Evolutionary conservation across 768 basidiomycete genomes (phyloP), one percentile per base, ranked within the genome.

Genomic region (Daedaleopsis sinensis): DNA sequence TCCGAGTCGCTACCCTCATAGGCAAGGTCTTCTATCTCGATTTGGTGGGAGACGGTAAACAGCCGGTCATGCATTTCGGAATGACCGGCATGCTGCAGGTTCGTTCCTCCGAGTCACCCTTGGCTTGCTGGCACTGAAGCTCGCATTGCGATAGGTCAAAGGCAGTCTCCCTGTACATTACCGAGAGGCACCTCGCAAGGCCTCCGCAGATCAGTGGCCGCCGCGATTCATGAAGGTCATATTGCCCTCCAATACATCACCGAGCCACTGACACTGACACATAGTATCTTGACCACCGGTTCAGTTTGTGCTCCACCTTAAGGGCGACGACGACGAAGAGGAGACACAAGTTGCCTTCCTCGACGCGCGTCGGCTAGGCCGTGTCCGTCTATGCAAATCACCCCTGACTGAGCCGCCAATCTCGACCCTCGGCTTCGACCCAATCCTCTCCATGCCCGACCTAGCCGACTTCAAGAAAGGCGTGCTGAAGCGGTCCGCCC

Each of bases 11-110:
- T n/a, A 42, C 39, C 19, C 55, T n/a, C n/a, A n/a, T n/a, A 85
- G 85, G 87, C 55, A 85, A 89, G 71, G 77, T 82, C n/a, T 86
- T 88, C 61, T 93, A 88, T 66, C 71, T 93, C 12, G 79, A 81
- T 47, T 78, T 93, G 3, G 80, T 83, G 35, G 89, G 88, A 8
- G 61, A 75, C 15, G 90, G 89, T 0, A 78, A 77, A 67, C 71
- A 83, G 63, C 90, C 90, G 4, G 86, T 92, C 3, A 73, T 92
- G 51, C 91, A 93, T 69, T 90, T 93, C 65, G 91, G 91, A 2
- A 93, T 93, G 91, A 92, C 90, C 1, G 91, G 91, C n/a, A 89
- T 86, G 84, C 77, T 93, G 37, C 86, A 88, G 76, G 88, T 85
- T 54, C 37, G 70, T 46, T n/a, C n/a, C n/a, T n/a, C n/a, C n/a